A percentile compares a stretch with the other conserved stretches of the same genome.
phyloP scores from a whole-genome alignment of 441 rosid genomes.

The Oxalis stricta region DNA sequence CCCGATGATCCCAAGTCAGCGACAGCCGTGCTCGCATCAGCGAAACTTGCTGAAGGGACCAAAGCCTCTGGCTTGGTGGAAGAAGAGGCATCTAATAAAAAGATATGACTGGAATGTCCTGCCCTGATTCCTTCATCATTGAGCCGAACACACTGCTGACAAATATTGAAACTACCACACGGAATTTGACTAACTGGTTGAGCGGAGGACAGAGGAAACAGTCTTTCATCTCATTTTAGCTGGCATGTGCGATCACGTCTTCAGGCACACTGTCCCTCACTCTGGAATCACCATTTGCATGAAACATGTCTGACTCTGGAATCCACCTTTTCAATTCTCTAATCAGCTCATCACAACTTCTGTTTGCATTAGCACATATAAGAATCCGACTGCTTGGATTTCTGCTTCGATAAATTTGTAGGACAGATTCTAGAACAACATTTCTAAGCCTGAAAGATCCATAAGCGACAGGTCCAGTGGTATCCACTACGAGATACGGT shows the following conservation, averaged over 20 bases:
- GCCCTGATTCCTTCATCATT: constrained; percentile 18
- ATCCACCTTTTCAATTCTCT: constrained; percentile 17
- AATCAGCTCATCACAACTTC: constrained; percentile 23
- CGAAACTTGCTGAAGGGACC: constrained; percentile 22
- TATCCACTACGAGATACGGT: constrained; percentile 17
- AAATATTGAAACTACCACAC: constrained; percentile 26
- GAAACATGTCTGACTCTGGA: constrained; percentile 16
- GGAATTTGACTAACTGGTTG: constrained; percentile 8
- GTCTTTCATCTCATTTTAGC: constrained; percentile 8
- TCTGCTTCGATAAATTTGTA: constrained; percentile 9
- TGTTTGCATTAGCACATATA: constrained; percentile 23
- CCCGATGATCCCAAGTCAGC: constrained; percentile 21
- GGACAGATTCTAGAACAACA: constrained; percentile 16
- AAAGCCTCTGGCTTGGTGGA: constrained; percentile 28
- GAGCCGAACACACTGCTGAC: constrained; percentile 22
- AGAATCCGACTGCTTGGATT: constrained; percentile 12
- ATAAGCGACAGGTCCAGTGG: not conserved
- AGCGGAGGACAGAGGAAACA: constrained; percentile 32
- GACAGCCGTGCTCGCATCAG: constrained; percentile 13
- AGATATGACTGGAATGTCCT: constrained; percentile 29
- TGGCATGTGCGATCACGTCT: constrained; percentile 24
- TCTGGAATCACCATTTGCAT: constrained; percentile 36
- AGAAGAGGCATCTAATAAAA: constrained; percentile 25
- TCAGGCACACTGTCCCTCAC: constrained; percentile 16
- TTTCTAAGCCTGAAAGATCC: constrained; percentile 15